A percentile compares a stretch with the other conserved stretches of the same genome.
phyloP scores from a whole-genome alignment of 164 flowering plant genomes.

The Vitis vinifera region DNA sequence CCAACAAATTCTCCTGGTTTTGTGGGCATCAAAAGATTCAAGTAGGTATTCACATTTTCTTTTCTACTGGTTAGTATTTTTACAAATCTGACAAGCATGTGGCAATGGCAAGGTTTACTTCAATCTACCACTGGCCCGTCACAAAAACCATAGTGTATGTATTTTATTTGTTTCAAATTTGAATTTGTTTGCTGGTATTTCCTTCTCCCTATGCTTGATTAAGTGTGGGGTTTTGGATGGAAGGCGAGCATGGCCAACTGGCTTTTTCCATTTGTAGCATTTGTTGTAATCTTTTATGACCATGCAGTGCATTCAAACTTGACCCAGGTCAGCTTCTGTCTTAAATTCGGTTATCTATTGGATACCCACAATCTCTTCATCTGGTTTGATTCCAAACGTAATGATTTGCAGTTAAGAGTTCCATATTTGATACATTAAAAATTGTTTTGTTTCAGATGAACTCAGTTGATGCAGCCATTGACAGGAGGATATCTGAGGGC shows the following conservation, averaged over 20 bases:
- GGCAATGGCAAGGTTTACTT: constrained; percentile 34
- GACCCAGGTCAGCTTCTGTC: constrained; percentile 96
- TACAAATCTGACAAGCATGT: too few relatives aligned
- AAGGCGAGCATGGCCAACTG: constrained; percentile 26
- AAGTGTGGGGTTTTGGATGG: constrained; percentile 47
- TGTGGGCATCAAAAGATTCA: constrained; percentile 65
- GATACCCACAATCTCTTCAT: too few relatives aligned
- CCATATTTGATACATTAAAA: constrained; percentile 14
- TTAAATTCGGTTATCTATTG: constrained; percentile 28
- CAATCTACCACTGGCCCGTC: constrained; percentile 31
- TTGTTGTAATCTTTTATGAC: constrained; percentile 23
- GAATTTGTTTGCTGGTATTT: constrained; percentile 26
- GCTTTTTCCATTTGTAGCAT: constrained; percentile 45
- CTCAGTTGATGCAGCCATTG: constrained; percentile 96
- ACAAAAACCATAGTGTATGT: constrained; percentile 46
- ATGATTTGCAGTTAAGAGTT: constrained; percentile 13
- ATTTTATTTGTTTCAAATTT: constrained; percentile 34
- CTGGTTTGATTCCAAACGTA: too few relatives aligned
- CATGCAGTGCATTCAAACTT: constrained; percentile 65
- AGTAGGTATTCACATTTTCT: constrained; percentile 61
- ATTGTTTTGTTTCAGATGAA: constrained; percentile 73
- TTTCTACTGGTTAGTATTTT: constrained; percentile 40
- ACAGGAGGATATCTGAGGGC: constrained; percentile 88
- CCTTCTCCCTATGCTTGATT: constrained; percentile 41
- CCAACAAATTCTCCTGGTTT: constrained; percentile 50